Conservation (phyloP, 495 filamentous ascomycete species). For the Xanthoparmelia taractica region DNA sequence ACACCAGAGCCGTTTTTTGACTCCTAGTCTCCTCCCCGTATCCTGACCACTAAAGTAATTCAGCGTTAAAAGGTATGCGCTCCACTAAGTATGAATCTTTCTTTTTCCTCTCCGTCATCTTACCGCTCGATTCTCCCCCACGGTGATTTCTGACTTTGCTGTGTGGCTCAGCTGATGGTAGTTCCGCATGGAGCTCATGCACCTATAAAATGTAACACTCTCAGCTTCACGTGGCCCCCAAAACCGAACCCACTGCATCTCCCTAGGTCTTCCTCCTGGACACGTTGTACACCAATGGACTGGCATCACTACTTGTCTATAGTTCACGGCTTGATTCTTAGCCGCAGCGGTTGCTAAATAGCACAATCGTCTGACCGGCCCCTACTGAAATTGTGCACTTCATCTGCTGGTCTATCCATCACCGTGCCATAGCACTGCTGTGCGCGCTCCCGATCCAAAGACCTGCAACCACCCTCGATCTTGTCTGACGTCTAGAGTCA, state of each 20-base stretch:
- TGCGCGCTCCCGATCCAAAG: not conserved
- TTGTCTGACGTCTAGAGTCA: not conserved
- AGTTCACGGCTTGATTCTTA: not conserved
- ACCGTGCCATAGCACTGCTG: not conserved
- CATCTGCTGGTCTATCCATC: not conserved
- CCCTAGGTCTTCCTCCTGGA: not conserved
- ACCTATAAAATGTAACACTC: not conserved
- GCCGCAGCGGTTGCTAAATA: too few relatives aligned
- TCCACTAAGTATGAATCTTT: not conserved
- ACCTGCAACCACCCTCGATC: not conserved
- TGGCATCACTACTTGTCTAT: not conserved
- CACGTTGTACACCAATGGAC: not conserved
- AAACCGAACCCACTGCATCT: too few relatives aligned
- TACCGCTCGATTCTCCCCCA: not conserved
- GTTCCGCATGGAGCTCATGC: not conserved
- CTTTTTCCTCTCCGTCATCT: not conserved
- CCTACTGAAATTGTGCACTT: too few relatives aligned
- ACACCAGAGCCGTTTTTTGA: too few relatives aligned
- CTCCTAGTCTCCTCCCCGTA: not conserved
- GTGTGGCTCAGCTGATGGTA: not conserved
- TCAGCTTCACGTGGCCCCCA: not conserved
- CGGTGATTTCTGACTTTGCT: not conserved
- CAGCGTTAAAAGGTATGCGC: not conserved
- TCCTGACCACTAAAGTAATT: not conserved
- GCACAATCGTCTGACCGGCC: not conserved